A percentile compares a stretch with the other conserved stretches of the same genome.
Conservation (phyloP, 2,329 filamentous ascomycete species). For the Madurella mycetomatis region DNA sequence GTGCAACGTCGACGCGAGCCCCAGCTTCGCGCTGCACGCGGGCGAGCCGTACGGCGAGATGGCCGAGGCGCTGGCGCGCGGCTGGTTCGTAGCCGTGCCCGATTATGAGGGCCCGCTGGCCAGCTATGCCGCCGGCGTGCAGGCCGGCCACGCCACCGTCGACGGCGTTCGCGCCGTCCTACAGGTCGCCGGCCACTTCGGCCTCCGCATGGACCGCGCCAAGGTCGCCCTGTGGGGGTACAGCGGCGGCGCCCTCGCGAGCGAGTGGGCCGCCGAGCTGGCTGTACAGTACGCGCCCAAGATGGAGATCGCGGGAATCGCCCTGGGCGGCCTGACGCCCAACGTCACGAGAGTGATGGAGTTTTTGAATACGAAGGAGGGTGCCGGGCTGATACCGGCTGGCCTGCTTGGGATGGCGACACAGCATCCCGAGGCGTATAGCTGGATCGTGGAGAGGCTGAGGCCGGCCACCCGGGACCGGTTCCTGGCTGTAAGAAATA, state of each 20-base stretch:
- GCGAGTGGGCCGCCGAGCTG: constrained; percentile 47
- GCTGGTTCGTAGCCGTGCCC: constrained; percentile 42
- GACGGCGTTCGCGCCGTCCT: constrained; percentile 41
- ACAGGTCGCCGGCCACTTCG: constrained; percentile 23
- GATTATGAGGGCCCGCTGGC: constrained; percentile 43
- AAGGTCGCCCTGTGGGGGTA: constrained; percentile 48
- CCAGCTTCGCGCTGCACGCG: constrained; percentile 33
- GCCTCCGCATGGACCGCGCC: constrained; percentile 30
- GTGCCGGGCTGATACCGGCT: constrained; percentile 34
- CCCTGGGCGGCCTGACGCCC: constrained; percentile 42
- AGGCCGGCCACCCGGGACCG: constrained; percentile 31
- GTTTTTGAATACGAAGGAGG: constrained; percentile 29
- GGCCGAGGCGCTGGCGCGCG: constrained; percentile 35
- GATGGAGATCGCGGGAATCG: constrained; percentile 40
- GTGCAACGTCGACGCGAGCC: constrained; percentile 36
- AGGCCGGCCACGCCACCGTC: constrained; percentile 40
- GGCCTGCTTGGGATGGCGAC: constrained; percentile 32
- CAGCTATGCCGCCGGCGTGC: constrained; percentile 39
- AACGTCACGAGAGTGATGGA: constrained; percentile 36
- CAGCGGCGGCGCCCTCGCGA: constrained; percentile 47
- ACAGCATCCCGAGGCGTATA: constrained; percentile 31
- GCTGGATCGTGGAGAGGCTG: constrained; percentile 28
- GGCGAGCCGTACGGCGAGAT: constrained; percentile 28
- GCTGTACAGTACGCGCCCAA: constrained; percentile 46
- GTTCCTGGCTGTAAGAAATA: constrained; percentile 30